phyloP scores from a whole-genome alignment of 306 rosid genomes.

The Prunus fruticosa region DNA sequence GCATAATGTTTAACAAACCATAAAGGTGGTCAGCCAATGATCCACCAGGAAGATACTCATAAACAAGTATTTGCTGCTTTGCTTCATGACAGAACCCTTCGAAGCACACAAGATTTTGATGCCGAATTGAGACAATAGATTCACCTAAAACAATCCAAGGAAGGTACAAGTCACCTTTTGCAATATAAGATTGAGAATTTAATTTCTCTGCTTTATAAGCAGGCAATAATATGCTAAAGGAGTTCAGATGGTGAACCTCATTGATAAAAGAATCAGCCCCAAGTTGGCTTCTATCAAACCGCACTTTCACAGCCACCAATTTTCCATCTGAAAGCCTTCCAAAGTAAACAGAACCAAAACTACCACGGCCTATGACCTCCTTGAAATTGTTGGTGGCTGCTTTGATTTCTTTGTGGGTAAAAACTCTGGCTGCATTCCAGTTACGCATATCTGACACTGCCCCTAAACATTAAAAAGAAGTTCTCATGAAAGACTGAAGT shows the following conservation, averaged over 20 bases:
- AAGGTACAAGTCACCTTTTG: too few relatives aligned
- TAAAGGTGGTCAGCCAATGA: slow-evolving; percentile 81
- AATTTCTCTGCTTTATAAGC: neutral
- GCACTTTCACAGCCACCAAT: slow-evolving; percentile 85
- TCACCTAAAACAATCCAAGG: slow-evolving; percentile 43
- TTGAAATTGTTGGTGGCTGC: slow-evolving; percentile 75
- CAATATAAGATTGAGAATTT: neutral
- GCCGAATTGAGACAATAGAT: slow-evolving; percentile 75
- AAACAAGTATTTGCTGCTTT: slow-evolving; percentile 89
- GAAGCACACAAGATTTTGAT: slow-evolving; percentile 83
- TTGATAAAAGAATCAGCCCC: slow-evolving; percentile 90
- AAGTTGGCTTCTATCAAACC: slow-evolving; percentile 78
- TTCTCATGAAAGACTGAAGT: neutral
- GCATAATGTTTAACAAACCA: slow-evolving; percentile 43
- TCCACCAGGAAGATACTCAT: slow-evolving; percentile 94
- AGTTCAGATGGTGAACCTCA: slow-evolving; percentile 55
- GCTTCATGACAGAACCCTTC: slow-evolving; percentile 92
- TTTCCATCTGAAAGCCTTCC: slow-evolving; percentile 78
- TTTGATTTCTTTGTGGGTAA: slow-evolving; percentile 80
- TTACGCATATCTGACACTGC: slow-evolving; percentile 57
- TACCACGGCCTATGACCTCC: slow-evolving; percentile 80
- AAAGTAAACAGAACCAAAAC: slow-evolving; percentile 89
- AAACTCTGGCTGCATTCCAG: slow-evolving; percentile 78
- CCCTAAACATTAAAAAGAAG: slow-evolving; percentile 31
- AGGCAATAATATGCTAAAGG: neutral